Evolutionary conservation across 2,329 filamentous ascomycete species (phyloP), one percentile per base, ranked within the genome.

Genomic region (Neofusicoccum laricinum): DNA sequence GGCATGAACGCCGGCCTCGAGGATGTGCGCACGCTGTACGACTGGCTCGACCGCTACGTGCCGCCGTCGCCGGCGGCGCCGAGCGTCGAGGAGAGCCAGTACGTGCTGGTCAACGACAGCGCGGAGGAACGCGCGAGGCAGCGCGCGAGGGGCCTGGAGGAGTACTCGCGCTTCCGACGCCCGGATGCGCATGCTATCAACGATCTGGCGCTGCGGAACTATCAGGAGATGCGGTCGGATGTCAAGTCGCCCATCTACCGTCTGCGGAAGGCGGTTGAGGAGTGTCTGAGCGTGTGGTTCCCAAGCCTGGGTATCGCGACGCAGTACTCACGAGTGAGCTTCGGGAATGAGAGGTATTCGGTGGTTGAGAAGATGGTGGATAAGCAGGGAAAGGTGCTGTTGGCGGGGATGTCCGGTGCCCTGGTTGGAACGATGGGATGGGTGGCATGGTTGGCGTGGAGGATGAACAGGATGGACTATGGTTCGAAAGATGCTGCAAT

Each of bases 1-100:
- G 95, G 95, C 41, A 96, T 99, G 88, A 99, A 99, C 73, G 91
- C 95, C 0, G 95, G 95, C 0, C 86, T 99, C 46, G 95, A 99
- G 79, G 94, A 97, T 71, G 93, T 99, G 12, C 88, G 90, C 7
- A 88, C 96, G 4, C 85, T 99, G 0, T 99, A 97, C 77, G 86
- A 88, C 0, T 83, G 90, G 48, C 82, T 98, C 1, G 93, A 97
- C 77, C 85, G 86, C 69, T 82, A 93, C 68, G 79, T 48, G 34
- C 46, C 63, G 36, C 21, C 55, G 4, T 10, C 82, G 1, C 49
- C 50, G 8, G 15, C 38, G n/a, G 4, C 48, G n/a, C 17, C 45
- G 45, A 38, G 38, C n/a, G 17, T 63, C 12, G 61, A 63, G 48
- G 61, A 51, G 3, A 57, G 50, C 50, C 50, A 64, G 38, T 76